Evolutionary conservation across 2,329 filamentous ascomycete species (phyloP).

Genomic region (Microdochium bolleyi): DNA sequence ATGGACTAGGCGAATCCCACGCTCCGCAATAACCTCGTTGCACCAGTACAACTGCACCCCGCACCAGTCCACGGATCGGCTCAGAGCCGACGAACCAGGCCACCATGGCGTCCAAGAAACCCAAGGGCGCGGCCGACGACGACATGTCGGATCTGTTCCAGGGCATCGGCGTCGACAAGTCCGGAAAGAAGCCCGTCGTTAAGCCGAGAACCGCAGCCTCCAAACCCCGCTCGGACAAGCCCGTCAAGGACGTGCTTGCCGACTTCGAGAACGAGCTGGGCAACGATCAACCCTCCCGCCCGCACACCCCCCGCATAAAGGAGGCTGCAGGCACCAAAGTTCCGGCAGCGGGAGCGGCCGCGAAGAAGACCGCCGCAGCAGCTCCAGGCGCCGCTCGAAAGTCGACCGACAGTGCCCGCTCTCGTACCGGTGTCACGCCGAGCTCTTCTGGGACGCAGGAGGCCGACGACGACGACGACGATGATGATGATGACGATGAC

Average conservation of each 20-base stretch:
- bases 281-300: slow-evolving; percentile 63
- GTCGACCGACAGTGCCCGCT: slow-evolving; percentile 53
- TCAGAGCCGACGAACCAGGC: slow-evolving; percentile 2
- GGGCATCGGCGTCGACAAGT: slow-evolving; percentile 46
- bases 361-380: slow-evolving; percentile 43
- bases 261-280: slow-evolving; percentile 76
- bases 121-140: slow-evolving; percentile 51
- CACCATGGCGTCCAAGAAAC: slow-evolving; percentile 53
- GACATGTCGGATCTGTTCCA: slow-evolving; percentile 60
- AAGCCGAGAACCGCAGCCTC: slow-evolving; percentile 41
- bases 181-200: slow-evolving; percentile 38
- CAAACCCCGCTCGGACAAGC: slow-evolving; percentile 30
- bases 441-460: not conserved
- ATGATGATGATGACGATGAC: not conserved
- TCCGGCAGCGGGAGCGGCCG: slow-evolving; percentile 14
- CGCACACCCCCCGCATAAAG: slow-evolving; percentile 72
- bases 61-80: not conserved
- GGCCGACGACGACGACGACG: not conserved
- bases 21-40: not conserved
- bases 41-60: not conserved
- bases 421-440: not conserved
- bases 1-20: not conserved
- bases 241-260: slow-evolving; percentile 70
- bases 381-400: slow-evolving; percentile 42
- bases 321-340: slow-evolving; percentile 34